A percentile compares a stretch with the other conserved stretches of the same genome.
Conservation (phyloP, 495 filamentous ascomycete genomes). For the Penicillium ochrochloron region DNA sequence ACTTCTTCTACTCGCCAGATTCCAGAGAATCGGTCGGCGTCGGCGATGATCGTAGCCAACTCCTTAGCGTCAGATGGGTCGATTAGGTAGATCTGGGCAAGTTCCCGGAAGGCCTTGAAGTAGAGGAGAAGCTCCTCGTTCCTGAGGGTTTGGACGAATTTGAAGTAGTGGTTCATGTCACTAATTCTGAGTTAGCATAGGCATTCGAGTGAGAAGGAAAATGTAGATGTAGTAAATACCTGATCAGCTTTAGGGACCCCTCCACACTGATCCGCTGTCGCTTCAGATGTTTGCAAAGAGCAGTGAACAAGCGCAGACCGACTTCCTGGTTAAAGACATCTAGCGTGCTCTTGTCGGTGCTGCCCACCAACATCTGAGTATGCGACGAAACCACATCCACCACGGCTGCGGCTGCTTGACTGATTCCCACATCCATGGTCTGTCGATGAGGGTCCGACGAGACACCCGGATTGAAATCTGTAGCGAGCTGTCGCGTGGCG, state of each 20-base stretch:
- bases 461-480: constrained; percentile 85
- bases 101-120: constrained; percentile 88
- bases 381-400: constrained; percentile 86
- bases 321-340: constrained; percentile 99
- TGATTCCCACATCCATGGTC: constrained; percentile 79
- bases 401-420: constrained; percentile 73
- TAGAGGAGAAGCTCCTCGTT: constrained; percentile 85
- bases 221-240: constrained; percentile 46
- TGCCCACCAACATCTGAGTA: constrained; percentile 87
- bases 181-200: constrained; percentile 44
- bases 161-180: constrained; percentile 93
- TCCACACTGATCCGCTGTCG: constrained; percentile 89
- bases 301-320: constrained; percentile 85
- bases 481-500: constrained; percentile 82
- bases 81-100: constrained; percentile 95
- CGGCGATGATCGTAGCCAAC: constrained; percentile 91
- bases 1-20: constrained; percentile 96
- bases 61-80: constrained; percentile 88
- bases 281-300: constrained; percentile 95
- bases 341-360: constrained; percentile 94
- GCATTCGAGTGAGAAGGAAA: neutral
- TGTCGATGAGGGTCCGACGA: constrained; percentile 48
- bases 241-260: constrained; percentile 89
- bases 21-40: constrained; percentile 84
- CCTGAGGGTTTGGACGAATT: constrained; percentile 77